Base-by-base conservation (phyloP, 306 rosid species). In the Fagus sylvatica region DNA sequence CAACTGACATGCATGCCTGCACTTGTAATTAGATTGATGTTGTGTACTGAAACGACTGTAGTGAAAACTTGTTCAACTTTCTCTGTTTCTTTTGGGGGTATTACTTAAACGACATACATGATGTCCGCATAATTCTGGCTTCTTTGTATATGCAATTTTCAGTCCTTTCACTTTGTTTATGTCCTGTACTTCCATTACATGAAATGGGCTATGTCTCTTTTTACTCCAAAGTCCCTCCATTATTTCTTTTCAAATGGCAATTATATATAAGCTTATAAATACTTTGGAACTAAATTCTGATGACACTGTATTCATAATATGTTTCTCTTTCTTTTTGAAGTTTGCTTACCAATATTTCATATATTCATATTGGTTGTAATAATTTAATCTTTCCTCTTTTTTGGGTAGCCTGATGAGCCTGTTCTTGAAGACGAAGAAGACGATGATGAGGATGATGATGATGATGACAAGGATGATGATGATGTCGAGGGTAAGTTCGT, bases 391-490 rank as follows among this genome's bases (percentile, higher is more conserved):
- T 28, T 74, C 0, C 3, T 72, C 68, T 68, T 33, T 43, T 56
- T 43, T 53, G 73, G 83, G 69, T 6, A 91, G 98, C 74, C 86
- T 19, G 98, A 94, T 79, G 90, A 90, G 69, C 97, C 97, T 22
- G 76, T 89, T 36, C 86, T 92, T 30, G 97, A 94, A 74, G 97
- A 92, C 10, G 97, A 92, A 1, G 94, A 90, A 0, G 97, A 88
- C 0, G 95, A 90, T 0, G 97, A 94, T 0, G 97, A 91, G 0
- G 96, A 94, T 0, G 93, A 92, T 0, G 97, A 90, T 0, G 93
- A 89, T 46, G 92, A 87, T 46, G 85, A 85, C 53, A 79, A 88
- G 68, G 91, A 88, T 19, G 92, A 90, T 7, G 96, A 88, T 36
- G 83, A 85, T 56, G 91, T 11, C 0, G 98, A 94, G 37, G 98